These are phyloP conservation scores for Penicillium verhagenii DNA, from an alignment of 495 filamentous ascomycete species.

Conservation along the genomic window DNA sequence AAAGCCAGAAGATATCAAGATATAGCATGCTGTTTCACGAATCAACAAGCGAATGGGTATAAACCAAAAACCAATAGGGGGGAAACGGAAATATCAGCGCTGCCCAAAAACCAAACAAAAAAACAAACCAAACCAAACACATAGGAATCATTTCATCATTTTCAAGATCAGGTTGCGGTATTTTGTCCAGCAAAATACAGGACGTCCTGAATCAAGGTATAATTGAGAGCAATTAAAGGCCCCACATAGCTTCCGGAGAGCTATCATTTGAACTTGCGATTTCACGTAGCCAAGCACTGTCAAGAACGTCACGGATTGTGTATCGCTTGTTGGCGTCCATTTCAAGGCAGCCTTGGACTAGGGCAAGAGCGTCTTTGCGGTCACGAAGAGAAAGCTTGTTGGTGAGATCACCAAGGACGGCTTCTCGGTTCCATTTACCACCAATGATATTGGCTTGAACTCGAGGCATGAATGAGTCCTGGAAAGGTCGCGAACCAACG, in stretches of 20 bases:
- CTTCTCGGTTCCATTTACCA: conserved; percentile 59
- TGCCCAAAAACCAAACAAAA: background rate
- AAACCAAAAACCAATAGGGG: background rate
- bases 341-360: conserved; percentile 52
- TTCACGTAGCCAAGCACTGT: conserved; percentile 54
- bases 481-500: conserved; percentile 67
- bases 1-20: background rate
- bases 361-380: conserved; percentile 47
- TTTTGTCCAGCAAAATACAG: background rate
- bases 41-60: background rate
- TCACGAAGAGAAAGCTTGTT: conserved; percentile 23
- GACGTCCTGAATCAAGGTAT: background rate
- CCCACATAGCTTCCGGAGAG: conserved; percentile 36
- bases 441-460: conserved; percentile 59
- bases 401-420: conserved; percentile 39
- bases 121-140: background rate
- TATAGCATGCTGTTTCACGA: background rate
- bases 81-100: background rate
- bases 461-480: conserved; percentile 58
- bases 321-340: conserved; percentile 52
- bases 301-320: conserved; percentile 53
- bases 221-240: conserved; percentile 23
- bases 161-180: background rate
- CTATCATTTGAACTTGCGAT: conserved; percentile 31
- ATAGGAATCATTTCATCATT: background rate